Base-by-base conservation (phyloP, 306 rosid species). In the Lagenaria siceraria region DNA sequence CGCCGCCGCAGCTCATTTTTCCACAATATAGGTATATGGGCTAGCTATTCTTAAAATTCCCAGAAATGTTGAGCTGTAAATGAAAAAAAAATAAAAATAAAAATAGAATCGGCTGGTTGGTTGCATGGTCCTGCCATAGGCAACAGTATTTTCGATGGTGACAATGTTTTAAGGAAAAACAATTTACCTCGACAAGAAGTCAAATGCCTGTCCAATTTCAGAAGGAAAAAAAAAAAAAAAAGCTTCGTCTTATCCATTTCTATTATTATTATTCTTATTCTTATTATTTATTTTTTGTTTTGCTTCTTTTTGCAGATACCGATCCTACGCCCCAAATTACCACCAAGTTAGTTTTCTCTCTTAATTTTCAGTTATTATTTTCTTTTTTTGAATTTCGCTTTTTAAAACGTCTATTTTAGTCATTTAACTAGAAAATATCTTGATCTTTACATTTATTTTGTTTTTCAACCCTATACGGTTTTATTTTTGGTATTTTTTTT, bases 281-380 rank as follows among this genome's bases (percentile, higher is more conserved):
- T 49, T 49, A 0, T 49, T 13, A 1, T 69, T 63, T 19, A 62
- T 15, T 51, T 22, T 10, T 43, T 3, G 0, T 48, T 48, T 70
- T 65, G 1, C 38, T 71, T 48, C 53, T 4, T 25, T 46, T 71
- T 71, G 76, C 76, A 71, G 76, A 71, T 71, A 71, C 59, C 76
- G 54, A 71, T 71, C 76, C 59, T 49, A 71, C 56, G 40, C 58
- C n/a, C 59, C 76, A 25, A 46, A 71, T 27, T 70, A 43, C 22
- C 75, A 43, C 13, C 75, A 70, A 70, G 75, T 70, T 5, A 46
- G 75, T 8, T 3, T 66, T 18, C 19, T 10, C 7, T 35, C 6
- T 35, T 19, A 4, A 24, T 12, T 58, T 58, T 24, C 12, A 19
- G 4, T 2, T 40, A 6, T 40, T 40, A 0, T 7, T 1, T 40